Evolutionary conservation across 805 yeast species (phyloP).

Genomic region (Kluyveromyces lactis): DNA sequence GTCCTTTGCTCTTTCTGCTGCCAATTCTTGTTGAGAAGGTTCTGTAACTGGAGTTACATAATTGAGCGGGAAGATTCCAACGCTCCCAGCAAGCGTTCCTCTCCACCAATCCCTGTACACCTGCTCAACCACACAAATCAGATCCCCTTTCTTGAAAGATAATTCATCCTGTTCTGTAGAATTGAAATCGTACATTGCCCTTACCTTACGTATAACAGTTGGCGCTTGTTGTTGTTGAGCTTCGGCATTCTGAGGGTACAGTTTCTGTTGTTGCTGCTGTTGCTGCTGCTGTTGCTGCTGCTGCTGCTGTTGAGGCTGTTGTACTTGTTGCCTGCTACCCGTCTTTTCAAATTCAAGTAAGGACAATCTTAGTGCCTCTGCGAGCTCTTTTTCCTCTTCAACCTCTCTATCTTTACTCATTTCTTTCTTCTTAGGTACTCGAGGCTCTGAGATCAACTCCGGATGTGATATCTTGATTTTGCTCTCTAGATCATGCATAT

Average conservation of each 20-base stretch:
- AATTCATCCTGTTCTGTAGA: conserved; percentile 81
- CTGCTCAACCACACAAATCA: conserved; percentile 77
- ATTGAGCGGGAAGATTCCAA: conserved; percentile 88
- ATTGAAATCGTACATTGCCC: conserved; percentile 75
- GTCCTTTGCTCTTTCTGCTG: conserved; percentile 43
- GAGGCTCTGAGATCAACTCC: conserved; percentile 34
- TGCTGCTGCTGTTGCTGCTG: conserved; percentile 3
- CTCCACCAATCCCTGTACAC: conserved; percentile 95
- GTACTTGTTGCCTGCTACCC: conserved; percentile 12
- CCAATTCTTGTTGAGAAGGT: conserved; percentile 52
- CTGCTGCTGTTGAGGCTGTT: conserved; percentile 11
- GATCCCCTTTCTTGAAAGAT: conserved; percentile 79
- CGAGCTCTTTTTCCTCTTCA: conserved; percentile 73
- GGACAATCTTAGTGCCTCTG: conserved; percentile 67
- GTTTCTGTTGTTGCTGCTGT: conserved; percentile 13
- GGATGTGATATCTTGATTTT: conserved; percentile 40
- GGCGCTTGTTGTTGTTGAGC: conserved; percentile 6
- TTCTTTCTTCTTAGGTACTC: conserved; percentile 49
- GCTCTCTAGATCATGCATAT: conserved; percentile 54
- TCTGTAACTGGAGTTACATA: conserved; percentile 76
- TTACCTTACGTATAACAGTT: conserved; percentile 51
- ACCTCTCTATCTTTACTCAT: conserved; percentile 37
- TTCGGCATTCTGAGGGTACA: too few species aligned
- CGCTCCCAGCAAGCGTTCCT: conserved; percentile 71
- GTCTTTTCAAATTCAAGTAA: conserved; percentile 46